Evolutionary conservation across 1,284 basidiomycete genomes (phyloP).

Genomic region (Prillingera fragicola): DNA sequence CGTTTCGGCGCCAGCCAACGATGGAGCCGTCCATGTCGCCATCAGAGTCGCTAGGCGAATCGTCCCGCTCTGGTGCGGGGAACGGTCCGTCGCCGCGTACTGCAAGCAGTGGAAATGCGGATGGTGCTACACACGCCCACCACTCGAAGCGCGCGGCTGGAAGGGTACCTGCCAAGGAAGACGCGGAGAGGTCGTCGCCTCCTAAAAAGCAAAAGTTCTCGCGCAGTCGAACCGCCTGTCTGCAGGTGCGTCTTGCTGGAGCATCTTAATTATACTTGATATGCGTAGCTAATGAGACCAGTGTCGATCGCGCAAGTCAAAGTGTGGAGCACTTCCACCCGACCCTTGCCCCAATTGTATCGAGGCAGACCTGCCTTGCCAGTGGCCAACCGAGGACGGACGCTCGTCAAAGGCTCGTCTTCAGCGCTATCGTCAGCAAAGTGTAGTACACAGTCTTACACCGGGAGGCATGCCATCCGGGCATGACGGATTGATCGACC

Average conservation of each 20-base stretch:
- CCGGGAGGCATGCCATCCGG: neutral
- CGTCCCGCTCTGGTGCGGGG: neutral
- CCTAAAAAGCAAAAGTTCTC: slow-evolving; percentile 27
- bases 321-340: slow-evolving; percentile 17
- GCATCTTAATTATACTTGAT: too few species aligned
- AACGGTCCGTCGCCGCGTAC: too few species aligned
- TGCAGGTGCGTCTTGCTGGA: slow-evolving; percentile 11
- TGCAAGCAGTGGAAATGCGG: too few species aligned
- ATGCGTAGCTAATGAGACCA: too few species aligned
- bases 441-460: too few species aligned
- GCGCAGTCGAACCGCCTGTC: slow-evolving; percentile 21
- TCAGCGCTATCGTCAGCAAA: slow-evolving; percentile 13
- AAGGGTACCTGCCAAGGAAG: too few species aligned
- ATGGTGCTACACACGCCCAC: too few species aligned
- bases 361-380: slow-evolving; percentile 10
- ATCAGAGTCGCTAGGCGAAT: too few species aligned
- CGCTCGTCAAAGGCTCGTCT: slow-evolving; percentile 20
- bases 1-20: too few species aligned
- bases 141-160: too few species aligned
- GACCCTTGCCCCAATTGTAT: slow-evolving; percentile 20
- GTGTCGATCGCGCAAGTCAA: slow-evolving; percentile 21
- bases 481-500: neutral
- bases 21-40: too few species aligned
- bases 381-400: slow-evolving; percentile 25
- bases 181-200: slow-evolving; percentile 2